Base-by-base conservation (phyloP, 2,329 filamentous ascomycete species). In the Coniochaeta sp. region DNA sequence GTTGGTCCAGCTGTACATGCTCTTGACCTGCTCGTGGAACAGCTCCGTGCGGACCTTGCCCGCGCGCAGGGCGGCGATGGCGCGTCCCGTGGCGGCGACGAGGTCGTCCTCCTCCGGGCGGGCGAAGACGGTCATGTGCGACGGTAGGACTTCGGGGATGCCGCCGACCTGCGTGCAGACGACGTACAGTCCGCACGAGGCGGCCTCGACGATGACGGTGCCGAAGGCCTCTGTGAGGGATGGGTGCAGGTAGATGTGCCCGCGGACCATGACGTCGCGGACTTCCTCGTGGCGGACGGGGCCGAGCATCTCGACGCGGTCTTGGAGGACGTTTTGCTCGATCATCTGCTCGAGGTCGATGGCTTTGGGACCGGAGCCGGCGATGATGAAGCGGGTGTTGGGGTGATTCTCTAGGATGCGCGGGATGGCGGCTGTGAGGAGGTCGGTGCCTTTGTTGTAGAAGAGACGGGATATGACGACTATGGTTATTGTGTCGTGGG, bases 311-410 rank as follows among this genome's bases (percentile, higher is more conserved):
- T 96, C 89, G 11, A 99, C 93, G 58, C 91, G 89, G 70, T 97
- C 93, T 71, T 98, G 93, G 9, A 98, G 80, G 4, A 96, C 91
- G 67, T 96, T 93, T 63, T 92, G 89, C 77, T 99, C 95, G 44
- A 99, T 86, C 89, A 97, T 99, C 70, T 99, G 96, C 73, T 99
- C 95, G 1, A 99, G 81, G 69, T 99, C 95, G 65, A 99, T 99
- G 22, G 93, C 91, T 73, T 99, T 98, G 5, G 95, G 95, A 0
- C 95, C 95, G 0, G 91, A 96, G 3, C 96, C 96, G 31, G 91
- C 95, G 66, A 99, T 97, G 69, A 99, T 91, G 75, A 99, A 99
- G 61, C 92, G 90, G 1, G 96, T 95, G 71, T 98, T 96, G 0
- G 91, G 89, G 71, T 99, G 90, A 16, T 87, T 85, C 57, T 91